These are phyloP conservation scores for Suillus ampliporus DNA, from an alignment of 768 basidiomycete genomes.

Conservation along the genomic window DNA sequence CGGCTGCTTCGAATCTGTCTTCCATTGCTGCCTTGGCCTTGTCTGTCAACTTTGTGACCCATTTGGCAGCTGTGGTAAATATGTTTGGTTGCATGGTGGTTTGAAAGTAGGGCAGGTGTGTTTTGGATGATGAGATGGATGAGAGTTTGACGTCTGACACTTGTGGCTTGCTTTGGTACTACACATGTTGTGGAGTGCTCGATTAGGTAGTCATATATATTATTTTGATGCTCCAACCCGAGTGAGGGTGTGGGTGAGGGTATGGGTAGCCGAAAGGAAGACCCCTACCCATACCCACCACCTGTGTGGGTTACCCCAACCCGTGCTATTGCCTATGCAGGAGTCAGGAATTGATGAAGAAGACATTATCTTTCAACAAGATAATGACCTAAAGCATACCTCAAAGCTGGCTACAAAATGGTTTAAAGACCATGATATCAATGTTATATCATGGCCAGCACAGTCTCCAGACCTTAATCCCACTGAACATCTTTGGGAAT, in stretches of 20 bases:
- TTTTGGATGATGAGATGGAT: background rate
- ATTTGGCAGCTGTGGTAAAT: background rate
- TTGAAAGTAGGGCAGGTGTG: too few species aligned
- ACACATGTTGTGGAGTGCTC: background rate
- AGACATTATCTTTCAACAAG: too few species aligned
- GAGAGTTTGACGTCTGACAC: too few species aligned
- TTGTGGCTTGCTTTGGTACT: constrained; percentile 6
- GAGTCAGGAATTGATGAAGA: too few species aligned
- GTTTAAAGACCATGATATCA: too few species aligned
- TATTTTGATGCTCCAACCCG: background rate
- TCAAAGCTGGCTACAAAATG: too few species aligned
- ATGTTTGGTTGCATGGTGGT: constrained; percentile 2
- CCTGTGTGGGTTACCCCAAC: constrained; percentile 1
- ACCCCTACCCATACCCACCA: background rate
- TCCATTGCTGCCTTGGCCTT: background rate
- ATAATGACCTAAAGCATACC: too few species aligned
- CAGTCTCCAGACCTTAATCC: too few species aligned
- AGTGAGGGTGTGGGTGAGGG: background rate
- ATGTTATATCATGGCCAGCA: too few species aligned
- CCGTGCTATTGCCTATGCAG: background rate
- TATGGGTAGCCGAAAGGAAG: background rate
- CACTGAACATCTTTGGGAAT: too few species aligned
- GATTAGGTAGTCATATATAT: background rate
- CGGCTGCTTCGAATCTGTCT: background rate
- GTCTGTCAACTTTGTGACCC: background rate